These are phyloP conservation scores for Urostyla sp. DNA, from an alignment of 73 alveolate genomes.

Conservation along the genomic window DNA sequence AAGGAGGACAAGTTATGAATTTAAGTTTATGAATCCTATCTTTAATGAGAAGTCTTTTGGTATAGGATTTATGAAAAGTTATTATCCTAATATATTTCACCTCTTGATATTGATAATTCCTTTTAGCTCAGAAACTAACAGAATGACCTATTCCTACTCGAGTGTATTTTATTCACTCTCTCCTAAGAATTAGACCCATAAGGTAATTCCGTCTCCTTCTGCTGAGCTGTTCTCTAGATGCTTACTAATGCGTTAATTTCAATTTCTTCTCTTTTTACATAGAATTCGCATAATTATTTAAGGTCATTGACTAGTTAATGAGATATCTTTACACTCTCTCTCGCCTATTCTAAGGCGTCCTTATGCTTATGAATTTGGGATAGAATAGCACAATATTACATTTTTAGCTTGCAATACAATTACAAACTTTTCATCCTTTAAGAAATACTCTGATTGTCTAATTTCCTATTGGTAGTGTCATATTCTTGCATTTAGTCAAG, in stretches of 20 bases:
- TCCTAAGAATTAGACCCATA: constrained; percentile 32
- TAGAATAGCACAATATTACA: constrained; percentile 71
- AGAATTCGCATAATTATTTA: constrained; percentile 38
- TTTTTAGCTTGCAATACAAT: constrained; percentile 39
- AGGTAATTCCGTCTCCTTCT: neutral
- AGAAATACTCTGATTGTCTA: constrained; percentile 36
- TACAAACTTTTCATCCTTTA: constrained; percentile 43
- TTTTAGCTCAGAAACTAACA: constrained; percentile 25
- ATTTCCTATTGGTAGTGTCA: constrained; percentile 10
- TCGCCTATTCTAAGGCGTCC: constrained; percentile 68
- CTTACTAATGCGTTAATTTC: constrained; percentile 18
- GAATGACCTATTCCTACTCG: constrained; percentile 42
- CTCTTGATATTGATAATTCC: constrained; percentile 22
- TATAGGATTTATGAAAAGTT: constrained; percentile 7
- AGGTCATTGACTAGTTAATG: constrained; percentile 66
- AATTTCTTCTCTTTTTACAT: constrained; percentile 43
- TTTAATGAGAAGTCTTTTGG: constrained; percentile 19
- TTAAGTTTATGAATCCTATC: constrained; percentile 38
- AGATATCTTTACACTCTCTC: constrained; percentile 53
- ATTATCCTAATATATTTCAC: constrained; percentile 23
- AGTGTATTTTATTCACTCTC: neutral
- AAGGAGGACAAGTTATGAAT: constrained; percentile 28
- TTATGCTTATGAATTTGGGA: constrained; percentile 68
- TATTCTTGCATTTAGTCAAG: constrained; percentile 21
- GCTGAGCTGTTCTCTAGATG: neutral